Conservation (phyloP, 1,139 yeast genomes). For the Sugiyamaella pinicola region DNA sequence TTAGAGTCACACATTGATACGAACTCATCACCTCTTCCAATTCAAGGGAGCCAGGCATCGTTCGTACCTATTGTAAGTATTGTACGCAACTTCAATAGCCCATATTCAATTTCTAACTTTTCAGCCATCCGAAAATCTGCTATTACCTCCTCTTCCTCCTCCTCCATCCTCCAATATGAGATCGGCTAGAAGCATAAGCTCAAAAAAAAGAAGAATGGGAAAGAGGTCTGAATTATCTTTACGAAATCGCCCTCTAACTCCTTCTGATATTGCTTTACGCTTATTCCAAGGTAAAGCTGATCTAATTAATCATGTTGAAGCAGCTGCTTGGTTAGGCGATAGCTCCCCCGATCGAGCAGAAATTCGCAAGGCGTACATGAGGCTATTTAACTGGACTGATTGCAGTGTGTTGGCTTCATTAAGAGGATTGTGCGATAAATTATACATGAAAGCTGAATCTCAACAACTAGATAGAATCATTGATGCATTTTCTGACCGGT, state of each 20-base stretch:
- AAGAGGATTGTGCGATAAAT: slow-evolving; percentile 60
- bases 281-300: slow-evolving; percentile 30
- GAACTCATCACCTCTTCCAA: neutral
- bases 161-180: neutral
- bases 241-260: slow-evolving; percentile 4
- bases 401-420: slow-evolving; percentile 51
- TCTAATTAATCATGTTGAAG: slow-evolving; percentile 28
- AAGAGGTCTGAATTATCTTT: slow-evolving; percentile 11
- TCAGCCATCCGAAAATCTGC: neutral
- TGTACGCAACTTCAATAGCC: neutral
- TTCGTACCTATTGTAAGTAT: neutral
- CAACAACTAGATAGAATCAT: slow-evolving; percentile 78
- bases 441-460: slow-evolving; percentile 80
- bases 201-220: slow-evolving; percentile 6
- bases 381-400: slow-evolving; percentile 40
- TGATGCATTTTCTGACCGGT: slow-evolving; percentile 68
- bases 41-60: neutral
- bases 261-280: slow-evolving; percentile 25
- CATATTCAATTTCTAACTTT: neutral
- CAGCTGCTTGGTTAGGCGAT: slow-evolving; percentile 41
- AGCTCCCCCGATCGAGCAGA: slow-evolving; percentile 29
- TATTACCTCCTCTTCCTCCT: slow-evolving; percentile 6
- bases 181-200: slow-evolving; percentile 5
- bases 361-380: slow-evolving; percentile 37
- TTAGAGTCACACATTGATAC: neutral